Evolutionary conservation across 2,329 filamentous ascomycete genomes (phyloP).

Genomic region (Colletotrichum echinochloae): DNA sequence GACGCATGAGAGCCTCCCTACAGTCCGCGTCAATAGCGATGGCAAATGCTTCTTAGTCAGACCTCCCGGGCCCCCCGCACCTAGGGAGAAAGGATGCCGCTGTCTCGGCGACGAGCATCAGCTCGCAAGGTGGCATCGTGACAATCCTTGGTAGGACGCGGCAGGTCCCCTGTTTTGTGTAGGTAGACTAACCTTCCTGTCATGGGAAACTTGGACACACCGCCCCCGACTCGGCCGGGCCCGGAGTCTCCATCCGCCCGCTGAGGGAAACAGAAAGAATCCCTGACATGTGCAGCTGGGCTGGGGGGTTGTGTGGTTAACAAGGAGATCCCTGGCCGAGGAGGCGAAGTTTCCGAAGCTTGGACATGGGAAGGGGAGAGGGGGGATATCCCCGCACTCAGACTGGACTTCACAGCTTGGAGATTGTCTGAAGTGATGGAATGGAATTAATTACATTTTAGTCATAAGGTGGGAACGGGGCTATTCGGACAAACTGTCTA

Average conservation of each 20-base stretch:
- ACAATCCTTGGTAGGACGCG: background rate
- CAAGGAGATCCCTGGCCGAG: background rate
- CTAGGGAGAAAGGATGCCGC: background rate
- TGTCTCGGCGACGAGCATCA: background rate
- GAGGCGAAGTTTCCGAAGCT: constrained; percentile 5
- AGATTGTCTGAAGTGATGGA: background rate
- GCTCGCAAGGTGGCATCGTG: background rate
- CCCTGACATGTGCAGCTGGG: constrained; percentile 1
- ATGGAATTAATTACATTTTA: background rate
- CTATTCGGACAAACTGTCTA: background rate
- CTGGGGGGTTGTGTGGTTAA: background rate
- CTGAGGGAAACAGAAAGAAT: background rate
- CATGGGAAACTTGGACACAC: background rate
- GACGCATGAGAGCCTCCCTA: background rate
- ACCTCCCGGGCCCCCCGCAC: background rate
- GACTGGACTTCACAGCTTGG: background rate
- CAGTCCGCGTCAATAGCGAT: background rate
- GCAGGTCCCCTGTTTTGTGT: too few species aligned
- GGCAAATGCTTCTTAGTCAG: background rate
- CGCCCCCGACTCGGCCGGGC: background rate
- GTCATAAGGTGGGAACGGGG: background rate
- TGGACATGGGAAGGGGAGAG: background rate
- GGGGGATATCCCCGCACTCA: background rate
- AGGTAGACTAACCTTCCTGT: background rate
- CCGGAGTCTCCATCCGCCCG: background rate